Percentiles rank a stretch among this genome's conserved stretches.
phyloP scores from a whole-genome alignment of 2,329 filamentous ascomycete genomes.

The Rachicladosporium sp. region DNA sequence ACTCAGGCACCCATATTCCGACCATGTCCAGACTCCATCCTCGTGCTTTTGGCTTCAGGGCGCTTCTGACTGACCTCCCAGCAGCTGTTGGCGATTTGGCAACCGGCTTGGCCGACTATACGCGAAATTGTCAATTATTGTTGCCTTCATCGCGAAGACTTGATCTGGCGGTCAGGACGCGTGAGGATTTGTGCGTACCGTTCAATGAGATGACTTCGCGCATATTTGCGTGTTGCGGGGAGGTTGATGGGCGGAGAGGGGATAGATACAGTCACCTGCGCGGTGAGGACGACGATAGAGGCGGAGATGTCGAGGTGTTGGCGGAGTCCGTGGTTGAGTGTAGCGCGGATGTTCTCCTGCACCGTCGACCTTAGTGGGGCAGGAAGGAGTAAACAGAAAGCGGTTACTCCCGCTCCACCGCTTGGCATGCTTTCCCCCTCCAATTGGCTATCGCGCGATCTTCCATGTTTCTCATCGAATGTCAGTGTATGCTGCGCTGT shows the following conservation, averaged over 20 bases:
- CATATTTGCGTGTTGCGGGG: conserved; percentile 64
- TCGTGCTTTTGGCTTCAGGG: conserved; percentile 22
- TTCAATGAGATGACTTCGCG: conserved; percentile 99
- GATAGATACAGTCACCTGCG: too few species aligned
- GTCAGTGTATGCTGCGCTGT: too few species aligned
- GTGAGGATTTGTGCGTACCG: conserved; percentile 49
- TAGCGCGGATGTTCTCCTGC: conserved; percentile 3
- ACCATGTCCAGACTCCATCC: conserved; percentile 4
- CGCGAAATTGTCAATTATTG: conserved; percentile 20
- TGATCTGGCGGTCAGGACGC: conserved; percentile 30
- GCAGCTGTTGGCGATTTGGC: conserved; percentile 99
- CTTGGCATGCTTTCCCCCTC: too few species aligned
- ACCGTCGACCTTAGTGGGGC: conserved; percentile 3
- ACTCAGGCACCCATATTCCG: conserved; percentile 21
- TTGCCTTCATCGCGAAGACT: too few species aligned
- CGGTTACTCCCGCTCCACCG: too few species aligned
- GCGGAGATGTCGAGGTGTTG: conserved; percentile 8
- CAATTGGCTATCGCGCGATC: too few species aligned
- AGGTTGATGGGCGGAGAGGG: too few species aligned
- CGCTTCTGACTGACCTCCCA: conserved; percentile 99
- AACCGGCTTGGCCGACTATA: conserved; percentile 98
- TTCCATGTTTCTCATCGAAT: too few species aligned
- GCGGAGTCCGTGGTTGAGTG: conserved; percentile 1
- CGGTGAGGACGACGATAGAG: conserved; percentile 6
- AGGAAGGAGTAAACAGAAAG: too few species aligned